Percentiles rank a stretch among this genome's conserved stretches.
Evolutionary conservation across 1,139 yeast species (phyloP).

Genomic region (Taiozyma sp.): DNA sequence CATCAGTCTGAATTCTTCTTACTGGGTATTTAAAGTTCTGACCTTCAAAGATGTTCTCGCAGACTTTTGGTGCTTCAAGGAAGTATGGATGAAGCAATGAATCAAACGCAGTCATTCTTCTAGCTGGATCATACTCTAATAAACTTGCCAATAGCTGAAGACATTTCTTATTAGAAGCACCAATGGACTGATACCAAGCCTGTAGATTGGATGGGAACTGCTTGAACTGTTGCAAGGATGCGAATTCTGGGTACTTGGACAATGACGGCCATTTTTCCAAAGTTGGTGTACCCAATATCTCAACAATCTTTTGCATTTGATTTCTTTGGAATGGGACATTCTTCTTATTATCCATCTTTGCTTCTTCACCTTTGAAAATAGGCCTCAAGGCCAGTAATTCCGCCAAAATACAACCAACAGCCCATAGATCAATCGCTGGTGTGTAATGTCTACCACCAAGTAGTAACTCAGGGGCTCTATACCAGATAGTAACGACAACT

Average conservation of each 20-base stretch:
- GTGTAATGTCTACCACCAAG: conserved; percentile 93
- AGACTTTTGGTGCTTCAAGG: conserved; percentile 59
- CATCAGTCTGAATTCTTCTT: conserved; percentile 74
- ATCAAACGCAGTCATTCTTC: conserved; percentile 68
- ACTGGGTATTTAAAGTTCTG: conserved; percentile 61
- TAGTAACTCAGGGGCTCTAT: conserved; percentile 90
- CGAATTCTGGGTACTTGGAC: conserved; percentile 79
- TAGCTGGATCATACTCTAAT: conserved; percentile 80
- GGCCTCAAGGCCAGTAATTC: conserved; percentile 88
- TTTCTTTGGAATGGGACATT: conserved; percentile 91
- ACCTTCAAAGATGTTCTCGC: conserved; percentile 68
- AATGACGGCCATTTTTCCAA: conserved; percentile 73
- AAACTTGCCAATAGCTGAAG: conserved; percentile 58
- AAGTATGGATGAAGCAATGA: conserved; percentile 79
- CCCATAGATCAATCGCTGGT: conserved; percentile 95
- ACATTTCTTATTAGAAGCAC: conserved; percentile 68
- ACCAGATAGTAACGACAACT: conserved; percentile 98
- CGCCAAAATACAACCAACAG: conserved; percentile 94
- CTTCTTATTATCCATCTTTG: conserved; percentile 89
- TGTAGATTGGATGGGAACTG: conserved; percentile 63
- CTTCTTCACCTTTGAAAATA: conserved; percentile 95
- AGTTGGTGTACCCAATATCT: conserved; percentile 86
- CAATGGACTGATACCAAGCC: conserved; percentile 82
- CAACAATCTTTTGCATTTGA: conserved; percentile 86
- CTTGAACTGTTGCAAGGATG: conserved; percentile 60